Conservation (phyloP, 2,329 filamentous ascomycete genomes). For the Ceratocystiopsis minuta region DNA sequence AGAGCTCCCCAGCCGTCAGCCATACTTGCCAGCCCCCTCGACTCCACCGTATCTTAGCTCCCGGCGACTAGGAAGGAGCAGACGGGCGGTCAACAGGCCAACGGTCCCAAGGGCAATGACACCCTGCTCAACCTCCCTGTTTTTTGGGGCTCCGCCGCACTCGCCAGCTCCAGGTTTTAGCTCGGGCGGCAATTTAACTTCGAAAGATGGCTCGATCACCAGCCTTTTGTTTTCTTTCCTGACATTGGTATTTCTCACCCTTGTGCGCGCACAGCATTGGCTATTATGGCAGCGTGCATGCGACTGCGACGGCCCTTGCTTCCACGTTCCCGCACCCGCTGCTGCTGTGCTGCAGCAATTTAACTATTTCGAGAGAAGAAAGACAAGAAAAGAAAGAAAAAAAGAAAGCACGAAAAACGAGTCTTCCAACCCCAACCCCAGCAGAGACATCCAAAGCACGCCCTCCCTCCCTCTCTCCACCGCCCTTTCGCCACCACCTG, state of each 20-base stretch:
- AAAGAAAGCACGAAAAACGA: too few relatives aligned
- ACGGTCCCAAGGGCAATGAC: neutral
- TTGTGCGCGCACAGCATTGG: slow-evolving; percentile 30
- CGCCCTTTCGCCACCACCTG: neutral
- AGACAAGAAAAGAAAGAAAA: neutral
- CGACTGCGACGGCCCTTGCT: neutral
- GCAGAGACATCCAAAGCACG: too few relatives aligned
- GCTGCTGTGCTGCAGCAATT: neutral
- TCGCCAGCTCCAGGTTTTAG: too few relatives aligned
- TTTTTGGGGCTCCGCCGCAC: slow-evolving; percentile 1
- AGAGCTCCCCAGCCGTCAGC: neutral
- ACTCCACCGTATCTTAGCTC: slow-evolving; percentile 6
- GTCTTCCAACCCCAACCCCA: too few relatives aligned
- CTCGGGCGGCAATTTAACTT: too few relatives aligned
- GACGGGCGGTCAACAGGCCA: slow-evolving; percentile 1
- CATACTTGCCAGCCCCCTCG: slow-evolving; percentile 1
- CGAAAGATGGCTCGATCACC: too few relatives aligned
- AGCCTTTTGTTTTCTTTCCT: slow-evolving; percentile 12
- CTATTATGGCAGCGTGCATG: slow-evolving; percentile 11
- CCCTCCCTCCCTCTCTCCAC: too few relatives aligned
- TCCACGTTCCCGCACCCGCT: neutral
- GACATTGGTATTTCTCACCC: slow-evolving; percentile 7
- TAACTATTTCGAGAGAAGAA: neutral
- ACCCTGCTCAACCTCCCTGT: slow-evolving; percentile 7
- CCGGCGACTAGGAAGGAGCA: slow-evolving; percentile 4